These are phyloP conservation scores for Podaxis sp. DNA, from an alignment of 768 basidiomycete genomes.

Conservation along the genomic window DNA sequence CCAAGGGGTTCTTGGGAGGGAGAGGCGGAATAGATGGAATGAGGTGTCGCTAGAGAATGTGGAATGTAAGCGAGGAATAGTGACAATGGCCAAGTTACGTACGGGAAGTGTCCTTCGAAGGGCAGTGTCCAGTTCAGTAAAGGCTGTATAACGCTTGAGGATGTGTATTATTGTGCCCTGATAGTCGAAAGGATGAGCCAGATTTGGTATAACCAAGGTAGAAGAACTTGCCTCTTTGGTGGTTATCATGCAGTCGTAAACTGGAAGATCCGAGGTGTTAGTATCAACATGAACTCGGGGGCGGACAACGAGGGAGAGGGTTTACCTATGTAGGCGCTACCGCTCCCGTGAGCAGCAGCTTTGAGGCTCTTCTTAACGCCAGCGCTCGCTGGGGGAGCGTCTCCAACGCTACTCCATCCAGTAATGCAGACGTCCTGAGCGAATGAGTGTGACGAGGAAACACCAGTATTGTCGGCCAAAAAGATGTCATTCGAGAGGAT, in stretches of 20 bases:
- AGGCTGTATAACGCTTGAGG: conserved; percentile 68
- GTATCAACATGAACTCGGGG: neutral
- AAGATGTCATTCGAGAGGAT: conserved; percentile 71
- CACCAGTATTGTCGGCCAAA: conserved; percentile 58
- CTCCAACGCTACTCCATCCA: conserved; percentile 75
- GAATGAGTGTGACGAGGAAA: conserved; percentile 37
- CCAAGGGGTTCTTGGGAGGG: conserved; percentile 68
- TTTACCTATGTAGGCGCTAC: conserved; percentile 67
- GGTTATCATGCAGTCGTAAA: conserved; percentile 69
- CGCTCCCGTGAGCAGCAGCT: conserved; percentile 25
- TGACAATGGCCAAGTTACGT: conserved; percentile 20
- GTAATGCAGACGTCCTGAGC: conserved; percentile 63
- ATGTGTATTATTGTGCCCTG: conserved; percentile 64
- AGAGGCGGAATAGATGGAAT: conserved; percentile 53
- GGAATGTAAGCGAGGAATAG: conserved; percentile 1
- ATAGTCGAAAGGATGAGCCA: conserved; percentile 8
- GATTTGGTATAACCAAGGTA: conserved; percentile 1
- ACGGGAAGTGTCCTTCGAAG: conserved; percentile 57
- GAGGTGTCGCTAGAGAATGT: conserved; percentile 37
- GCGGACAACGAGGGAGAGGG: neutral
- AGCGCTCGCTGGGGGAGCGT: conserved; percentile 19
- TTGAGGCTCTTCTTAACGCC: conserved; percentile 10
- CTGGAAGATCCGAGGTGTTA: conserved; percentile 28
- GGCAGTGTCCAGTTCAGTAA: conserved; percentile 50
- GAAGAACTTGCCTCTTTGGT: conserved; percentile 50